These are phyloP conservation scores for Trypanosomatidae sp. DNA, from an alignment of 208 protist genomes.

Conservation along the genomic window DNA sequence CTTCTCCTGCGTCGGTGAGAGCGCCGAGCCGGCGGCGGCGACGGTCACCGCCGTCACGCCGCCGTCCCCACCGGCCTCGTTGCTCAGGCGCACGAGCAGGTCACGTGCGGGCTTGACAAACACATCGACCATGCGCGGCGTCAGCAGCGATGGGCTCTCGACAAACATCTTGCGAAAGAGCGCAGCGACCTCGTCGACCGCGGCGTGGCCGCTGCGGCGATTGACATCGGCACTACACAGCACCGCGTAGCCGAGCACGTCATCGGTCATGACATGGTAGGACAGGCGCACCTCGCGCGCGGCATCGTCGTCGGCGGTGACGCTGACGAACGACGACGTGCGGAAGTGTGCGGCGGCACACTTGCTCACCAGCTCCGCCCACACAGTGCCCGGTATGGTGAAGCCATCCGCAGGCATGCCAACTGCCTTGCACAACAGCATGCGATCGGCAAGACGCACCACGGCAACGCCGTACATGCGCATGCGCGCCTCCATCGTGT, in stretches of 20 bases:
- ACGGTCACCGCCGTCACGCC: no score
- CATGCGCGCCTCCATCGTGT: not conserved
- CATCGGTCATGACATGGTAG: constrained; percentile 76
- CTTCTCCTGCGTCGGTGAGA: constrained; percentile 28
- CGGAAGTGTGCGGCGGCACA: constrained; percentile 72
- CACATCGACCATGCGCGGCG: constrained; percentile 32
- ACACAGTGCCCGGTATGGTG: constrained; percentile 50
- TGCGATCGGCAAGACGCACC: constrained; percentile 59
- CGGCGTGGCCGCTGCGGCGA: constrained; percentile 39
- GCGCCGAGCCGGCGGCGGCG: not conserved
- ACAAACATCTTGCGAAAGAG: constrained; percentile 85
- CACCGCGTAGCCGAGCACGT: constrained; percentile 55
- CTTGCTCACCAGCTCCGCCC: constrained; percentile 65
- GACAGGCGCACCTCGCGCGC: constrained; percentile 38
- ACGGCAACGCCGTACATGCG: constrained; percentile 48
- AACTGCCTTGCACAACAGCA: constrained; percentile 59
- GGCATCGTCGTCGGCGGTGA: constrained; percentile 14
- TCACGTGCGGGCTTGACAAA: constrained; percentile 60
- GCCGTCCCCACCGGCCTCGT: constrained; percentile 2
- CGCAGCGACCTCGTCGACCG: constrained; percentile 51
- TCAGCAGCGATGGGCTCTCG: constrained; percentile 44
- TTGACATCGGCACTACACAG: constrained; percentile 26
- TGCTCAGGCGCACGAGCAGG: constrained; percentile 35
- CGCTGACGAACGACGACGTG: constrained; percentile 44
- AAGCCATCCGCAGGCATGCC: constrained; percentile 34